These are phyloP conservation scores for Aspergillus japonicus DNA, from an alignment of 2,329 filamentous ascomycete genomes.

Conservation along the genomic window DNA sequence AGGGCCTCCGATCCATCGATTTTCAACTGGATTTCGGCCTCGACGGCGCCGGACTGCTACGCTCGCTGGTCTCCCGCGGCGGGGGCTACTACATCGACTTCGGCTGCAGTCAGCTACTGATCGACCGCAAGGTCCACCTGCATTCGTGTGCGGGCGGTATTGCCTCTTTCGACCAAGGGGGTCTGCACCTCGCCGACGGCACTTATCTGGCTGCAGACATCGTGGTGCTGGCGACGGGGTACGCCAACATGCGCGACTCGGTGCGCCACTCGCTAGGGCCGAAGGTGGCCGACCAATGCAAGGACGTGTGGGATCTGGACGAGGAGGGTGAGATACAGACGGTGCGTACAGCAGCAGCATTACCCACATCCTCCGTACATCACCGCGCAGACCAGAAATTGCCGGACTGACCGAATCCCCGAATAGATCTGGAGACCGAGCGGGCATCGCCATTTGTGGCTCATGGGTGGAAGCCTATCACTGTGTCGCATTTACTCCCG, in stretches of 20 bases:
- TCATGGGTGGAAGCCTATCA: constrained; percentile 6
- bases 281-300: not conserved
- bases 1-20: not conserved
- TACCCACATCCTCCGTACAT: not conserved
- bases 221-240: constrained; percentile 7
- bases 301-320: constrained; percentile 5
- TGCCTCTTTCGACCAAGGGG: not conserved
- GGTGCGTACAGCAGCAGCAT: not conserved
- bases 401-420: not conserved
- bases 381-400: not conserved
- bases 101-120: constrained; percentile 5
- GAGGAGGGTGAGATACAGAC: constrained; percentile 7
- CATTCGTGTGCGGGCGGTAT: not conserved
- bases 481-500: constrained; percentile 2
- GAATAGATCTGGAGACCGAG: constrained; percentile 6
- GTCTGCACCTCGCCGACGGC: not conserved
- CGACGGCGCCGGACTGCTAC: not conserved
- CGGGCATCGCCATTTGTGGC: constrained; percentile 9
- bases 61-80: not conserved
- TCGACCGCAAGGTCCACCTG: constrained; percentile 1
- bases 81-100: constrained; percentile 9
- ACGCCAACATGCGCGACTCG: not conserved
- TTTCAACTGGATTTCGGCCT: not conserved
- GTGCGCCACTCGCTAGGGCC: not conserved
- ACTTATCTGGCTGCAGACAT: constrained; percentile 1